Base-by-base conservation (phyloP, 2,329 filamentous ascomycete genomes). In the Epichloe festucae region DNA sequence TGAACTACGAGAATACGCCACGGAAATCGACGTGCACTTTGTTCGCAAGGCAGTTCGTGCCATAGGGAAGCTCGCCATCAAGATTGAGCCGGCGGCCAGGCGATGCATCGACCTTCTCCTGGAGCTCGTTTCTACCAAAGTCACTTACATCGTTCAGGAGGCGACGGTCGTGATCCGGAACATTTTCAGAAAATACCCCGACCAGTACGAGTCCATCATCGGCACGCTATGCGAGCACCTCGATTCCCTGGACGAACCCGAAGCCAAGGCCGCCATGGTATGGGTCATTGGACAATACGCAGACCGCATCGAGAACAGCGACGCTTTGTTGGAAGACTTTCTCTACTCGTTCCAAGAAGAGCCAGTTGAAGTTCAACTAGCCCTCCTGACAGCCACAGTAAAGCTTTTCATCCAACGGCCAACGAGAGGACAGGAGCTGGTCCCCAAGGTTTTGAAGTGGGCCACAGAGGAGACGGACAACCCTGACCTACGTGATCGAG, bases 211-310 rank as follows among this genome's bases (percentile, higher is more conserved):
- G 69, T 91, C 87, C 55, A 97, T 98, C 67, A 98, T 98, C 63
- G 85, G 87, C 48, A 94, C 90, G 1, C 77, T 98, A 0, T 97
- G 94, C 70, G 89, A 96, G 65, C 91, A 98, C 61, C 80, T 98
- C 23, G 93, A 98, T 68, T 95, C 90, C 4, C 74, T 98, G 47
- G 93, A 98, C 66, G 93, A 98, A 66, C 91, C 93, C 2, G 93
- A 98, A 68, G 93, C 93, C 45, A 98, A 98, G 67, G 90, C 93
- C 2, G 93, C 93, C 53, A 95, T 98, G 82, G 93, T 98, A 44
- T 98, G 93, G 93, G 93, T 98, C 38, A 98, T 98, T 64, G 93
- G 93, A 2, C 89, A 98, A 66, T 98, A 98, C 62, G 93, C 93
- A 10, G 89, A 94, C 64, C 85, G 93, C 44, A 98, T 98, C 60